phyloP scores from a whole-genome alignment of 2,329 filamentous ascomycete genomes.

The Pseudocercospora crystallina region DNA sequence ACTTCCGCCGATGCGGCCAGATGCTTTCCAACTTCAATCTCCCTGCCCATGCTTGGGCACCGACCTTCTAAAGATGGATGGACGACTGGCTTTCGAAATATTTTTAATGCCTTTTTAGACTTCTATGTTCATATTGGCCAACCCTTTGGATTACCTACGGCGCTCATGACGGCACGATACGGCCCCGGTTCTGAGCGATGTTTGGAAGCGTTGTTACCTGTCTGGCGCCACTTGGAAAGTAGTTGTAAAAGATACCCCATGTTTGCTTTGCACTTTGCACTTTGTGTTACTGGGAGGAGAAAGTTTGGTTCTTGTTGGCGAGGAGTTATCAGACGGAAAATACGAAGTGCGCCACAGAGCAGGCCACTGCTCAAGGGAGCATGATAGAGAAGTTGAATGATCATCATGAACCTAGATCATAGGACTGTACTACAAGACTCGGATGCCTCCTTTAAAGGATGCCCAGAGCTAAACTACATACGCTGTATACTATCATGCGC shows the following conservation, averaged over 20 bases:
- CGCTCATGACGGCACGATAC: conserved; percentile 19
- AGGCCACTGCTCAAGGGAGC: conserved; percentile 17
- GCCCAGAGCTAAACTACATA: neutral
- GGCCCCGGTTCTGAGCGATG: conserved; percentile 12
- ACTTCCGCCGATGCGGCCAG: conserved; percentile 28
- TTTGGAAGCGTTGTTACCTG: conserved; percentile 17
- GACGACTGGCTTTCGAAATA: conserved; percentile 4
- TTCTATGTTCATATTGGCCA: conserved; percentile 17
- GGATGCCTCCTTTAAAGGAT: neutral
- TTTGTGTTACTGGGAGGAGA: conserved; percentile 9
- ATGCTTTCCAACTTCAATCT: conserved; percentile 28
- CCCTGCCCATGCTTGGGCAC: conserved; percentile 25
- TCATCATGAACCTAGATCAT: conserved; percentile 17
- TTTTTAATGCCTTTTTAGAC: conserved; percentile 3
- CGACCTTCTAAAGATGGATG: conserved; percentile 13
- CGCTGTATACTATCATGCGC: conserved; percentile 6
- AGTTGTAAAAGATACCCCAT: conserved; percentile 27
- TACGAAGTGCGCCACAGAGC: conserved; percentile 14
- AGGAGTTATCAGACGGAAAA: conserved; percentile 7
- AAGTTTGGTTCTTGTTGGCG: conserved; percentile 4
- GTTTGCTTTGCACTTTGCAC: conserved; percentile 14
- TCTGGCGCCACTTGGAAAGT: conserved; percentile 9
- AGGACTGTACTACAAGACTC: conserved; percentile 15
- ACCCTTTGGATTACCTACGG: conserved; percentile 4
- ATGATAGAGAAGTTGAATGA: conserved; percentile 13